Conservation (phyloP, 2,329 filamentous ascomycete species). For the Trichoderma koningii region DNA sequence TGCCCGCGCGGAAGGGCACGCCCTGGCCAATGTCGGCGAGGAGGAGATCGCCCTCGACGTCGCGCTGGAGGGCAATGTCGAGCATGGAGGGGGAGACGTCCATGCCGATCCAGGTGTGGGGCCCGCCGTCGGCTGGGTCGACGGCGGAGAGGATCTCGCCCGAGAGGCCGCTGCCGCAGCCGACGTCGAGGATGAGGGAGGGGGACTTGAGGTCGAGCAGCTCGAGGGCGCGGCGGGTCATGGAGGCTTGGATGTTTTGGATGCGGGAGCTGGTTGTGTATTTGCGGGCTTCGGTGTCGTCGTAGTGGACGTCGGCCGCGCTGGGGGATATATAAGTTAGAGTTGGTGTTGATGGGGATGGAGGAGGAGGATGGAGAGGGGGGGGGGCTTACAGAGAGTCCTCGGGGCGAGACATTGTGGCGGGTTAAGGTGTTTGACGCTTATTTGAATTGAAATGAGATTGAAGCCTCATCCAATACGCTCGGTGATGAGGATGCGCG, state of each 20-base stretch:
- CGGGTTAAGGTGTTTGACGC: background rate
- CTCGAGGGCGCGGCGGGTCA: conserved; percentile 91
- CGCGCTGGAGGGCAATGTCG: conserved; percentile 87
- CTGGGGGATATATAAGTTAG: conserved; percentile 50
- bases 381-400: conserved; percentile 72
- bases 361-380: conserved; percentile 33
- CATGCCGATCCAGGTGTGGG: conserved; percentile 97
- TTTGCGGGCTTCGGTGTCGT: conserved; percentile 92
- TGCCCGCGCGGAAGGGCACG: conserved; percentile 86
- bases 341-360: background rate
- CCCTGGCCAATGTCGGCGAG: conserved; percentile 95
- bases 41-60: conserved; percentile 91
- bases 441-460: too few species aligned
- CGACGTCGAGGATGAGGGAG: conserved; percentile 92
- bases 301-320: conserved; percentile 95
- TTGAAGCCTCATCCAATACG: too few species aligned
- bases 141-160: conserved; percentile 88
- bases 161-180: conserved; percentile 90
- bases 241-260: conserved; percentile 89
- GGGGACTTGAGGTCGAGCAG: conserved; percentile 79
- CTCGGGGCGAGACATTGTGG: conserved; percentile 92
- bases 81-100: conserved; percentile 96
- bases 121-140: conserved; percentile 70
- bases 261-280: conserved; percentile 97
- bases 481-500: too few species aligned